phyloP scores from a whole-genome alignment of 73 alveolate species.

The Durusdinium trenchii region DNA sequence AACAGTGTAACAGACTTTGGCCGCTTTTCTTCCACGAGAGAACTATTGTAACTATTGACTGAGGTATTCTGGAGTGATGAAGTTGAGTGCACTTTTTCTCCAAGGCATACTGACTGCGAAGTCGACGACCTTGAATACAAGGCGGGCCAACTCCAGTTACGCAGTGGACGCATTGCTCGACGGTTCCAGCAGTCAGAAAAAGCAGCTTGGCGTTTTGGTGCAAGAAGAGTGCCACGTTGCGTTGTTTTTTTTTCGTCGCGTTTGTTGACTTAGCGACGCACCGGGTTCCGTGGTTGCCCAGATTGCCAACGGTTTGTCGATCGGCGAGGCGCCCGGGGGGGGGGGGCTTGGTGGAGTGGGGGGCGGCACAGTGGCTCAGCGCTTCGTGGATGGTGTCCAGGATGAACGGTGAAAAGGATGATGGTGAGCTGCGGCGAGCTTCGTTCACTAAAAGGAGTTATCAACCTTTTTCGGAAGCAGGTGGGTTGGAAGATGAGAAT shows the following conservation, averaged over 20 bases:
- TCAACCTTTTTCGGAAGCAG: too few species aligned
- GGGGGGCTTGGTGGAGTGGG: neutral
- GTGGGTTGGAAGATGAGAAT: too few species aligned
- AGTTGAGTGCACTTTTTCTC: neutral
- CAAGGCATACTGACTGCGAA: conserved; percentile 68
- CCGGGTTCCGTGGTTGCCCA: too few species aligned
- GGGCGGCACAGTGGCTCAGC: neutral
- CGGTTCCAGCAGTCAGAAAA: neutral
- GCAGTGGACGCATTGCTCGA: neutral
- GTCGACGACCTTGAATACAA: conserved; percentile 60
- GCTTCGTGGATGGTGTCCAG: too few species aligned
- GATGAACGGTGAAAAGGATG: too few species aligned
- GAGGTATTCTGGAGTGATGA: neutral
- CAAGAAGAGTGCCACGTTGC: too few species aligned
- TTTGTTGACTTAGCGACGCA: neutral
- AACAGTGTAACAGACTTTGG: too few species aligned
- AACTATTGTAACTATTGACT: neutral
- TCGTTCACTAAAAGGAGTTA: too few species aligned
- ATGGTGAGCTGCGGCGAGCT: too few species aligned
- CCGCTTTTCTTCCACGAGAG: too few species aligned
- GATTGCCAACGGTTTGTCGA: conserved; percentile 74
- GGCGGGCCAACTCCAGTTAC: neutral
- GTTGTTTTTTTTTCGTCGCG: neutral
- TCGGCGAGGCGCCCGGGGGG: conserved; percentile 55
- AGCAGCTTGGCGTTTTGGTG: neutral